These are phyloP conservation scores for Aquilaria yunnanensis DNA, from an alignment of 345 rosid species.

Conservation along the genomic window DNA sequence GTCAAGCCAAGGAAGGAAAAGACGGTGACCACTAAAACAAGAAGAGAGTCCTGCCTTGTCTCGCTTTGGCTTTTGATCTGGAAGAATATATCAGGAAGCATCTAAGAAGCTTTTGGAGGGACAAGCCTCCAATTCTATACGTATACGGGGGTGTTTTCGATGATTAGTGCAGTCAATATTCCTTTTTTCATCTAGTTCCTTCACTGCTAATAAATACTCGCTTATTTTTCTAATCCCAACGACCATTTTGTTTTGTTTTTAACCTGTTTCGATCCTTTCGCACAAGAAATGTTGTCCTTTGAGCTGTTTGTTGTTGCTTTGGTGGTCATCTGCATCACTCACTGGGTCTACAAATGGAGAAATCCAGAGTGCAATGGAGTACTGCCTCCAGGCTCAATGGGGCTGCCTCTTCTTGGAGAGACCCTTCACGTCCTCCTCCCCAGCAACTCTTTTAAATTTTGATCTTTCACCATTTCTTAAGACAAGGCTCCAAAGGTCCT, in stretches of 20 bases:
- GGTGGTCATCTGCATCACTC: background rate
- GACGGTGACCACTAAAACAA: no score
- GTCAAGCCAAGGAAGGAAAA: no score
- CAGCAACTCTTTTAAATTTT: conserved; percentile 6
- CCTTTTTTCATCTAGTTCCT: no score
- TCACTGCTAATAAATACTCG: no score
- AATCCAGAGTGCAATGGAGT: conserved; percentile 15
- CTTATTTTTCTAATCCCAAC: no score
- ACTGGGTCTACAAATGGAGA: conserved; percentile 12
- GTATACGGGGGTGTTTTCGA: no score
- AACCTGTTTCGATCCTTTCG: background rate
- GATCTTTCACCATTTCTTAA: conserved; percentile 20
- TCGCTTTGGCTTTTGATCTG: no score
- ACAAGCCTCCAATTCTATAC: no score
- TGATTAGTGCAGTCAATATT: no score
- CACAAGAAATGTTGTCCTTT: background rate
- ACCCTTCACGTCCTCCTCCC: conserved; percentile 17
- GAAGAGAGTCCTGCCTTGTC: no score
- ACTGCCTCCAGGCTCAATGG: conserved; percentile 25
- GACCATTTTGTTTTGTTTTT: background rate
- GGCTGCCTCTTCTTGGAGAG: conserved; percentile 23
- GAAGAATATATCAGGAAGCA: no score
- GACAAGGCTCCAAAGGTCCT: conserved; percentile 13
- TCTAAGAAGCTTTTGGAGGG: no score
- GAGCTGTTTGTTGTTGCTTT: conserved; percentile 1